Base-by-base conservation (phyloP, 768 basidiomycete species). In the Naganishia onofrii region DNA sequence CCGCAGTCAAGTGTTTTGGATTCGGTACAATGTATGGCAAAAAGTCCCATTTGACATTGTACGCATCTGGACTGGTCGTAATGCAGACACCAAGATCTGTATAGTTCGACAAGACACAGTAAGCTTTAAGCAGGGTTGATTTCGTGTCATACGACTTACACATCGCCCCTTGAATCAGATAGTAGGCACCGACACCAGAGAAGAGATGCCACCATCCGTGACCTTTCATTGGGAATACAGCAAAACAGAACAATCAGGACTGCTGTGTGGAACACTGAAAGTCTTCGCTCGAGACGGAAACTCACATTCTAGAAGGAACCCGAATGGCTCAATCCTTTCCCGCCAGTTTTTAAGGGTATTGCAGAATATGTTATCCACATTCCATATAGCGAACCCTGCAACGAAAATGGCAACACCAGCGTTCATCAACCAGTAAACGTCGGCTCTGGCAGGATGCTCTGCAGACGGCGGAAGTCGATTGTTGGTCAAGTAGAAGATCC, bases 321-420 rank as follows among this genome's bases (percentile, higher is more conserved):
- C 79, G 63, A 70, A 71, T 0, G 69, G 66, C 15, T 73, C 74
- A 2, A 78, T 10, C 7, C 28, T 7, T 6, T 67, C 74, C 29
- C 76, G 32, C n/a, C 64, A 42, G 17, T 29, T 44, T 34, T 74
- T 70, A 55, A 79, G 66, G 19, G 66, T 48, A 64, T 83, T 82
- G 76, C 90, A 92, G 74, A 88, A 90, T 10, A 89, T 83, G 73
- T 91, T 91, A 77, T 92, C 90, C 71, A 91, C 72, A 76, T 91
- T 92, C 90, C 90, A 91, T 28, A 90, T 81, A 15, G 86, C 77
- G 77, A 91, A 91, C 0, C 88, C 90, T 7, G 86, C 74, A 0
- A 84, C 82, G 75, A 91, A 91, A 10, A 85, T 80, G 0, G 74
- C 79, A 8, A 85, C 83, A 28, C 90, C 90, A 0, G 78, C 83